These are phyloP conservation scores for Heterobasidion annosum DNA, from an alignment of 1,284 basidiomycete genomes.

Conservation along the genomic window DNA sequence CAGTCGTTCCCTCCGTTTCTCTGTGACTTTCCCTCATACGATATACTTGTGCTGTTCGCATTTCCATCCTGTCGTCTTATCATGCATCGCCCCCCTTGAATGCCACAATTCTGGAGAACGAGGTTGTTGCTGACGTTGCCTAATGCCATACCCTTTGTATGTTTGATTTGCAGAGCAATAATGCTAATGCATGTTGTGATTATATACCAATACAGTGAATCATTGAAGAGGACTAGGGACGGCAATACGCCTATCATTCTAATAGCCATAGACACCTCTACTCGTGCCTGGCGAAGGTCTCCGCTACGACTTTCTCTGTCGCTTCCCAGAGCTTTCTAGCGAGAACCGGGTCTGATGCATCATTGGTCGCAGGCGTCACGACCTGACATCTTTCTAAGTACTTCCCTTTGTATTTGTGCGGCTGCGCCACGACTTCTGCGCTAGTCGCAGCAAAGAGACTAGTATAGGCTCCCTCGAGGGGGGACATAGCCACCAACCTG, in stretches of 20 bases:
- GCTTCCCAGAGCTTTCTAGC: constrained; percentile 35
- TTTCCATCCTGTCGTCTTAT: not conserved
- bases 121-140: not conserved
- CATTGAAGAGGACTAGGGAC: not conserved
- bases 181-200: not conserved
- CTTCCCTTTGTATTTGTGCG: constrained; percentile 33
- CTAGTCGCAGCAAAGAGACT: constrained; percentile 39
- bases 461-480: constrained; percentile 30
- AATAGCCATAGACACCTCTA: not conserved
- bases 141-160: not conserved
- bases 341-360: constrained; percentile 24
- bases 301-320: constrained; percentile 24
- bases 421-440: constrained; percentile 23
- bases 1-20: not conserved
- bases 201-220: not conserved
- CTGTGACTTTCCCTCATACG: not conserved
- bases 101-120: not conserved
- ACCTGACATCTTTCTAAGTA: constrained; percentile 31
- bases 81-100: not conserved
- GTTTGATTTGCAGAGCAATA: too few relatives aligned
- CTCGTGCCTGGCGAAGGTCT: constrained; percentile 3
- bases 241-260: not conserved
- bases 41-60: not conserved
- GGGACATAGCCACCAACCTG: constrained; percentile 21
- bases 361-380: constrained; percentile 13